phyloP scores from a whole-genome alignment of 116 monocot genomes.

The Dioscorea cayenensis region DNA sequence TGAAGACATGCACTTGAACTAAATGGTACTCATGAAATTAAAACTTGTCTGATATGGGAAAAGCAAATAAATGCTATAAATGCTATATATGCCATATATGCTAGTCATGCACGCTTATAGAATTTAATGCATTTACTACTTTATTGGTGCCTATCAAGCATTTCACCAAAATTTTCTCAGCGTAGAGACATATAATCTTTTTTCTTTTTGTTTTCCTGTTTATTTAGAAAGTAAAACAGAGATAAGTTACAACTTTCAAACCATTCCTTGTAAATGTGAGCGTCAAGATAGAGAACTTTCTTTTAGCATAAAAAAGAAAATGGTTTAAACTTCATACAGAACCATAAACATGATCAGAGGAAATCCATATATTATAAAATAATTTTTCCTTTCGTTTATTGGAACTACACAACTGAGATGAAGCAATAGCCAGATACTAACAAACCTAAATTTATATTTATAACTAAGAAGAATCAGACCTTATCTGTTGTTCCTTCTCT shows the following conservation, averaged over 20 bases:
- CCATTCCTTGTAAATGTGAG: not conserved
- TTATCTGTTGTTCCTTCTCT: slow-evolving; percentile 27
- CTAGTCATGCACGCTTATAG: not conserved
- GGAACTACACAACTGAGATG: no score
- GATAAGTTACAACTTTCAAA: not conserved
- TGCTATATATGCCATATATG: no score
- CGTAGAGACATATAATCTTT: no score
- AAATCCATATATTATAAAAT: no score
- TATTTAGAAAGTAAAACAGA: not conserved
- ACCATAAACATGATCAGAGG: no score
- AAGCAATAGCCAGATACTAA: not conserved
- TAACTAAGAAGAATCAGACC: slow-evolving; percentile 23
- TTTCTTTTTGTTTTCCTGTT: not conserved
- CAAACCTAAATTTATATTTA: not conserved
- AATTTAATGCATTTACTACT: not conserved
- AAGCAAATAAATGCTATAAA: not conserved
- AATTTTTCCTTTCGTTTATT: no score
- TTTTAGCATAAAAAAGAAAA: no score
- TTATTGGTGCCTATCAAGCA: not conserved
- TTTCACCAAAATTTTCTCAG: no score
- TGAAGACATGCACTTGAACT: not conserved
- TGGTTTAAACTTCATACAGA: no score
- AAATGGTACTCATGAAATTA: not conserved
- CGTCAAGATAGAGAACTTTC: no score
- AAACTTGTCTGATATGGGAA: not conserved